These are phyloP conservation scores for Pseudotulostoma volvatum DNA, from an alignment of 495 filamentous ascomycete genomes.

Conservation along the genomic window DNA sequence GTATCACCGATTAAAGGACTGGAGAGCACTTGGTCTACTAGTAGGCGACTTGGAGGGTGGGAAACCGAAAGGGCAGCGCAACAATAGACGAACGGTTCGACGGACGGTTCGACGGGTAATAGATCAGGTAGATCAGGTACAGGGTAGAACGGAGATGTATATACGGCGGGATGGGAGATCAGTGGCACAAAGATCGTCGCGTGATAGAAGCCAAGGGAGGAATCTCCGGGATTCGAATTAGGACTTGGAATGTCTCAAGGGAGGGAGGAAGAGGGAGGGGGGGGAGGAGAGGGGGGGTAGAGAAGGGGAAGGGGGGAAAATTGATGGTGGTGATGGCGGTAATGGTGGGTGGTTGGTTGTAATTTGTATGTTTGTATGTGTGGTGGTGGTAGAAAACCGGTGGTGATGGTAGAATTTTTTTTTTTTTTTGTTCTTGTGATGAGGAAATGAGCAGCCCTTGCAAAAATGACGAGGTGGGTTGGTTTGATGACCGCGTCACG, in stretches of 20 bases:
- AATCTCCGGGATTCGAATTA: neutral
- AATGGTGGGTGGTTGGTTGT: no score
- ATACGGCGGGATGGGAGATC: conserved; percentile 6
- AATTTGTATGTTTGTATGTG: no score
- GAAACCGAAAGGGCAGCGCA: neutral
- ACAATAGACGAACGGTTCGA: conserved; percentile 3
- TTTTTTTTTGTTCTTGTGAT: no score
- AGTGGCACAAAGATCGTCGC: conserved; percentile 5
- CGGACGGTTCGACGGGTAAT: conserved; percentile 4
- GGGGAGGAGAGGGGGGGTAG: conserved; percentile 1
- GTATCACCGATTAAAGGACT: no score
- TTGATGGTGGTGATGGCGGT: neutral
- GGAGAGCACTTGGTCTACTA: no score
- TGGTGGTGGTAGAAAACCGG: no score
- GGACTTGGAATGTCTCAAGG: conserved; percentile 1
- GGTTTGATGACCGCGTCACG: no score
- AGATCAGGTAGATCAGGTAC: no score
- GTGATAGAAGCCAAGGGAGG: conserved; percentile 4
- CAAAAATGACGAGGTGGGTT: no score
- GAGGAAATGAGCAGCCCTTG: no score
- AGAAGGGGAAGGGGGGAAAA: conserved; percentile 1
- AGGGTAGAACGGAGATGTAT: conserved; percentile 7
- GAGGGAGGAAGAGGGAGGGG: conserved; percentile 5
- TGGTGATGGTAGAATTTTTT: no score
- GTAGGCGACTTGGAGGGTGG: no score